Base-by-base conservation (phyloP, 768 basidiomycete genomes). In the Asterophora parasitica region DNA sequence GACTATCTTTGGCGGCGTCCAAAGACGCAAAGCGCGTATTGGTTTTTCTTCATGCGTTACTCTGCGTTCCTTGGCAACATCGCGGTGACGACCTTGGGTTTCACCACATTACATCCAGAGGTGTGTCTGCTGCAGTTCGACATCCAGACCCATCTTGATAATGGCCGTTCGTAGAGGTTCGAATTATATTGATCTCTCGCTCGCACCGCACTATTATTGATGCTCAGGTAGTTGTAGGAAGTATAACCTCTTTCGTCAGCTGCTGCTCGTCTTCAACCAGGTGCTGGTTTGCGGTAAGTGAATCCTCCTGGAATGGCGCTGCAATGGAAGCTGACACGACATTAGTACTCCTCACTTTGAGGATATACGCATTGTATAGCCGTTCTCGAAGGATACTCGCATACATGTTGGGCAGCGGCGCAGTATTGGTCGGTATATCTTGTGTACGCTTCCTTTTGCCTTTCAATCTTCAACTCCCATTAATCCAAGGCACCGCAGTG, bases 31-130 rank as follows among this genome's bases (percentile, higher is more conserved):
- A 70, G 73, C 44, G 64, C 73, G 2, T 65, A 67, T 27, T 65
- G 71, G 55, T 80, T 80, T 58, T 71, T 75, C 41, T 39, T 75
- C 28, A 77, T 77, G 50, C 73, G 78, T 4, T 81, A 81, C 46
- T 52, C 74, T 26, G 65, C 73, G 2, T 64, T 76, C 41, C 58
- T 74, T 35, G 72, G 69, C 26, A 69, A 68, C 40, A 55, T 71
- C 11, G 55, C 52, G 7, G 62, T 67, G n/a, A 54, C 59, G 2
- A 47, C 64, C 12, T 54, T 70, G 28, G 62, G 53, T 3, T 67
- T 69, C 50, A 53, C 58, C 34, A 57, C 62, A 12, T 40, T 68
- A 26, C 42, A 56, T 7, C 6, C 50, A 6, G 40, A 58, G 16
- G 65, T 67, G 35, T 15, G 65, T 52, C 8, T 15, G 20, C 19